Percentiles rank a stretch among this genome's conserved stretches.
Evolutionary conservation across 441 rosid species (phyloP).

Genomic region (Biscutella laevigata): DNA sequence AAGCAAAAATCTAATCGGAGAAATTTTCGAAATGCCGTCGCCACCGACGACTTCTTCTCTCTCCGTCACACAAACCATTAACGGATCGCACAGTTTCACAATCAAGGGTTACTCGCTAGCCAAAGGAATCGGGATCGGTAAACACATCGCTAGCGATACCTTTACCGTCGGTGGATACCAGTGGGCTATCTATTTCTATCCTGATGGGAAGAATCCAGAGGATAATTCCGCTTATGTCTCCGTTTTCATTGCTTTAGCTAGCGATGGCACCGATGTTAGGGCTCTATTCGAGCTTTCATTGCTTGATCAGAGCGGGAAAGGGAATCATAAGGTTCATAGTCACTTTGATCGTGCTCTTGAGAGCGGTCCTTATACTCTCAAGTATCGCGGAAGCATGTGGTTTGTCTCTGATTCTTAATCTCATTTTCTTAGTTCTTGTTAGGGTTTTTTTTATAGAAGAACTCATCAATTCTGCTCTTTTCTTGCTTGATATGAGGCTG

Average conservation of each 20-base stretch:
- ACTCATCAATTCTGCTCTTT: not conserved
- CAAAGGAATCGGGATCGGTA: conserved; percentile 80
- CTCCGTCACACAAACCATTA: conserved; percentile 69
- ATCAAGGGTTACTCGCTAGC: conserved; percentile 83
- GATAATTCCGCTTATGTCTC: conserved; percentile 75
- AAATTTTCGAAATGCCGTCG: conserved; percentile 31
- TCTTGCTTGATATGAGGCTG: not conserved
- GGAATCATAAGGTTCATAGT: conserved; percentile 78
- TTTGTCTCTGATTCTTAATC: conserved; percentile 15
- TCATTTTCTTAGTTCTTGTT: not conserved
- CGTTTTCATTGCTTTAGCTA: conserved; percentile 83
- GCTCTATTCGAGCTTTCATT: conserved; percentile 78
- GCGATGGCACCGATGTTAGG: conserved; percentile 88
- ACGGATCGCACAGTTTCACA: conserved; percentile 80
- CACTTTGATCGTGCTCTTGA: conserved; percentile 87
- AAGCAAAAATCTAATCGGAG: too few relatives aligned
- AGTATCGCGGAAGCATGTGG: conserved; percentile 97
- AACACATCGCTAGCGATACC: conserved; percentile 86
- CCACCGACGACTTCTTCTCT: conserved; percentile 73
- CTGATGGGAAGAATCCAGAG: conserved; percentile 83
- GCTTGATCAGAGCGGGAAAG: conserved; percentile 78
- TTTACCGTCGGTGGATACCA: conserved; percentile 76
- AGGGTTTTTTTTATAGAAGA: conserved; percentile 3
- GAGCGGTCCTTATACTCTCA: conserved; percentile 87
- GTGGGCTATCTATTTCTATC: conserved; percentile 90